Evolutionary conservation across 179 eudicot genomes (phyloP).

Genomic region (Spergularia azorica): DNA sequence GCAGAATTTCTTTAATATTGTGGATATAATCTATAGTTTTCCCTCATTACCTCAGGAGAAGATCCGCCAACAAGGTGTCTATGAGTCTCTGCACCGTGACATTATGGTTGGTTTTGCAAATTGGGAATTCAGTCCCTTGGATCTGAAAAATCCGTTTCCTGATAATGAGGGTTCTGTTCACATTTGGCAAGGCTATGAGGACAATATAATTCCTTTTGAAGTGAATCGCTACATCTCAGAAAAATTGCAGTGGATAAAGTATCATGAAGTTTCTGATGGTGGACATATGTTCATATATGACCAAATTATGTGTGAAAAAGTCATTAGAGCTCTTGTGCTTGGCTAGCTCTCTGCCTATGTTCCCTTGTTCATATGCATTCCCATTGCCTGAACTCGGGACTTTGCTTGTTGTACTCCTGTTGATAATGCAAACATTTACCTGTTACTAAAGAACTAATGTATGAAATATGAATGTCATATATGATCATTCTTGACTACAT

Average conservation of each 20-base stretch:
- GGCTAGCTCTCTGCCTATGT: conserved; percentile 19
- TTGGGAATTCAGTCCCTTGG: conserved; percentile 52
- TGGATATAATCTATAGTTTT: background rate
- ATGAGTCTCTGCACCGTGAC: conserved; percentile 49
- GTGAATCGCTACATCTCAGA: conserved; percentile 43
- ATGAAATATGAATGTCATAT: background rate
- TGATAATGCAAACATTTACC: background rate
- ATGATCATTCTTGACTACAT: background rate
- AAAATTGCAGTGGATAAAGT: conserved; percentile 53
- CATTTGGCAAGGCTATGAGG: conserved; percentile 62
- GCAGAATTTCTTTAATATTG: background rate
- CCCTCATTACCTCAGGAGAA: conserved; percentile 37
- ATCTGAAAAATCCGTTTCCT: conserved; percentile 40
- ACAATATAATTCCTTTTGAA: conserved; percentile 47
- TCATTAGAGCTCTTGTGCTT: conserved; percentile 41
- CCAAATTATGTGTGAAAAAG: conserved; percentile 34
- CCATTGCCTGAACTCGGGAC: background rate
- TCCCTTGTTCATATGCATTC: background rate
- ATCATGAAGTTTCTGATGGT: conserved; percentile 54
- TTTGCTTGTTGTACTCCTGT: conserved; percentile 9
- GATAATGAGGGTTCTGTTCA: conserved; percentile 42
- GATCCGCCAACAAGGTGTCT: conserved; percentile 44
- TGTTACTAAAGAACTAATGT: background rate
- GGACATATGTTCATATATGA: conserved; percentile 47
- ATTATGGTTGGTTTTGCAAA: conserved; percentile 40